Evolutionary conservation across 371 early-diverging fungal species (phyloP), one percentile per base, ranked within the genome.

Genomic region (Rhizopus delemar): DNA sequence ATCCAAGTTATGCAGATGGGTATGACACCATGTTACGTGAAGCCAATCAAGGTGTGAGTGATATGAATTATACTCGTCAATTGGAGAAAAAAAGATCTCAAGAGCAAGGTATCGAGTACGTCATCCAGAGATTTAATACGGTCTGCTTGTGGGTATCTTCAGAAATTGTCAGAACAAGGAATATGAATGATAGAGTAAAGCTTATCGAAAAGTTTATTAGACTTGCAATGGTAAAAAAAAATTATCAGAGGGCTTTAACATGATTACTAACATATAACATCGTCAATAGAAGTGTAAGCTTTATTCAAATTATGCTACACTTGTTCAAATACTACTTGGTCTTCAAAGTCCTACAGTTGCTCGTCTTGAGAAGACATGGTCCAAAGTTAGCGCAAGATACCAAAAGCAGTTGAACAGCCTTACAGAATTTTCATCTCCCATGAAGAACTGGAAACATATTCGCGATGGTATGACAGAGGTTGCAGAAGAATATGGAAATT

Each of bases 141-240:
- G 87, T 85, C 2, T 86, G 87, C 56, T 86, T 83, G 55, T 90
- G 90, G 90, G 90, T 88, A 0, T 77, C 84, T 22, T 81, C 86
- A 7, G 88, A 87, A 63, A 84, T 91, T 52, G 73, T 89, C 5
- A 62, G 75, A 31, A 80, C 84, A 11, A 68, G 62, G n/a, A 74
- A 75, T 22, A 38, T 85, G n/a, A 78, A 84, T 11, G 73, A 77
- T 46, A 75, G 90, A 15, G 88, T 80, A 5, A 77, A 76, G 39
- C 73, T 89, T 15, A 77, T 90, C 32, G 88, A 89, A 53, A 86
- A 85, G 60, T 84, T 87, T 46, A 90, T 91, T 59, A 75, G 88
- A 39, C 70, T 91, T 22, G 90, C 90, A 6, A 81, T 81, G 73
- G 86, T 85, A 78, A 63, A 60, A 31, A 2, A 11, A 54, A 6